These are phyloP conservation scores for Rhizopus microsporus DNA, from an alignment of 371 early-diverging fungal species.

Conservation along the genomic window DNA sequence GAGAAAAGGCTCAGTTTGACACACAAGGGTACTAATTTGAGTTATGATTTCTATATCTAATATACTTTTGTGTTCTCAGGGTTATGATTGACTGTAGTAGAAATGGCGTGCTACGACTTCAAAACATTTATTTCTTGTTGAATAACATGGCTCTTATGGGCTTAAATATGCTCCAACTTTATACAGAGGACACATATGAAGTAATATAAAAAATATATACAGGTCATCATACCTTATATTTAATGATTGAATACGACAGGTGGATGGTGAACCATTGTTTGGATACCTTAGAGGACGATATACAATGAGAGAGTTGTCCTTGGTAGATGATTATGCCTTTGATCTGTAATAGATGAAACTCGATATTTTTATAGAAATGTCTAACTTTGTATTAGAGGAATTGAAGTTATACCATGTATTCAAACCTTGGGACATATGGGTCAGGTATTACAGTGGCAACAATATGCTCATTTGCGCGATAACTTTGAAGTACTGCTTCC, in stretches of 20 bases:
- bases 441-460: slow-evolving; percentile 89
- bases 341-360: slow-evolving; percentile 49
- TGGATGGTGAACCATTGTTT: slow-evolving; percentile 81
- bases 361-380: neutral
- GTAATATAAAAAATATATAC: slow-evolving; percentile 21
- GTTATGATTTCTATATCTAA: neutral
- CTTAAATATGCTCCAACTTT: slow-evolving; percentile 81
- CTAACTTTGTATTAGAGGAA: slow-evolving; percentile 53
- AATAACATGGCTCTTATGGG: slow-evolving; percentile 81
- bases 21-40: slow-evolving; percentile 54
- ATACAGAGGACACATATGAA: slow-evolving; percentile 88
- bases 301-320: slow-evolving; percentile 64
- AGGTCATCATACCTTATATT: neutral
- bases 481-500: slow-evolving; percentile 78
- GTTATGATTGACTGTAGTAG: slow-evolving; percentile 89
- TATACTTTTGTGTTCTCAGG: slow-evolving; percentile 25
- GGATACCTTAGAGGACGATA: slow-evolving; percentile 82
- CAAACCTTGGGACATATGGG: slow-evolving; percentile 91
- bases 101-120: slow-evolving; percentile 69
- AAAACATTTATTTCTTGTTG: slow-evolving; percentile 64
- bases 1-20: slow-evolving; percentile 71
- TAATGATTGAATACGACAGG: slow-evolving; percentile 15
- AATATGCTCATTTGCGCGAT: slow-evolving; percentile 74
- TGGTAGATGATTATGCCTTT: slow-evolving; percentile 79
- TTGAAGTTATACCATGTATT: slow-evolving; percentile 88